phyloP scores from a whole-genome alignment of 192 early-diverging fungal species.

The Coemansia sp. region DNA sequence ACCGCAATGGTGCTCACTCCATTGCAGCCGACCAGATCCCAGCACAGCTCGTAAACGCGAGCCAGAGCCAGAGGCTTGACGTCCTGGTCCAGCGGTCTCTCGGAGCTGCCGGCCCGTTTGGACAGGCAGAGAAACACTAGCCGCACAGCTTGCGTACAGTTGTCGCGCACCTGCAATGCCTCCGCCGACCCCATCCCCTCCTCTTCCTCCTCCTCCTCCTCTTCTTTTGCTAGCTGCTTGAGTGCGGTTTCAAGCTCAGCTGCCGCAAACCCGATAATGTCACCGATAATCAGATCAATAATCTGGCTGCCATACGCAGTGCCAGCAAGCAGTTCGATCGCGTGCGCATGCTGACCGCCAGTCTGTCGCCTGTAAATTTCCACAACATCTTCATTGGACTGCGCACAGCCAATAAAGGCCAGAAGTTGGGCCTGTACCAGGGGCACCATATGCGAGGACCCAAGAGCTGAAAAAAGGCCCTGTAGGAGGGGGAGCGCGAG shows the following conservation, averaged over 20 bases:
- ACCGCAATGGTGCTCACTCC: conserved; percentile 7
- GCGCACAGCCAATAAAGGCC: conserved; percentile 31
- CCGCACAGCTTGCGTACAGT: conserved; percentile 38
- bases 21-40: conserved; percentile 31
- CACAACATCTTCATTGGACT: too few relatives aligned
- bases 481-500: conserved; percentile 35
- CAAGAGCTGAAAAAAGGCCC: conserved; percentile 16
- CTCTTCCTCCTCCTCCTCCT: conserved; percentile 9
- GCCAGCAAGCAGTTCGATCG: conserved; percentile 30
- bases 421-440: conserved; percentile 35
- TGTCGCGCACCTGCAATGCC: conserved; percentile 28
- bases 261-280: conserved; percentile 23
- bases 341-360: conserved; percentile 27
- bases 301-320: conserved; percentile 29
- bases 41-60: conserved; percentile 27
- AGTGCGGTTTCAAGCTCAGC: conserved; percentile 14
- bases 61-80: conserved; percentile 4
- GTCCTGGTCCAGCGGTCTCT: neutral
- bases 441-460: conserved; percentile 14
- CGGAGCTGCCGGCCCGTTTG: conserved; percentile 1
- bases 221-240: neutral
- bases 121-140: conserved; percentile 39
- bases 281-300: conserved; percentile 21
- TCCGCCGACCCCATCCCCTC: conserved; percentile 29
- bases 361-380: conserved; percentile 33